phyloP scores from a whole-genome alignment of 2,329 filamentous ascomycete species.

The Cladosporium sp. region DNA sequence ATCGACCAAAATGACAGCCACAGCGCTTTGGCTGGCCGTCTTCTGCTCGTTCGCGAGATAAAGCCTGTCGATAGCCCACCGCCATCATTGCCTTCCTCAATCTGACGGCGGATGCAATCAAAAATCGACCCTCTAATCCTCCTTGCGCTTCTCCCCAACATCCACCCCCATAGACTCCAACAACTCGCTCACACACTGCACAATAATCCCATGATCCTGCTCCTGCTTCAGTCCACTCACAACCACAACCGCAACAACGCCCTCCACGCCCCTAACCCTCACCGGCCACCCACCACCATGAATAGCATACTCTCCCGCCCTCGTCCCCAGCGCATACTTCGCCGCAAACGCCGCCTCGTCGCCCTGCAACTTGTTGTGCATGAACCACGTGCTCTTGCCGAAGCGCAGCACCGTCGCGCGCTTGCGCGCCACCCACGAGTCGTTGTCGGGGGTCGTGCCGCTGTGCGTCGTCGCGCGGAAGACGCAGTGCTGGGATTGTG shows the following conservation, averaged over 20 bases:
- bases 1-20: neutral
- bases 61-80: neutral
- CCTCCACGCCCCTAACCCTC: constrained; percentile 71
- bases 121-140: constrained; percentile 32
- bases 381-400: constrained; percentile 69
- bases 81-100: neutral
- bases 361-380: constrained; percentile 66
- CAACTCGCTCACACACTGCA: constrained; percentile 66
- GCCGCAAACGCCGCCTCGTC: constrained; percentile 66
- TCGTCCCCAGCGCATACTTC: constrained; percentile 63
- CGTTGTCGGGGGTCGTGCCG: constrained; percentile 66
- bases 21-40: neutral
- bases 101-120: neutral
- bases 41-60: neutral
- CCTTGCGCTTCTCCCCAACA: constrained; percentile 39
- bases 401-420: constrained; percentile 71
- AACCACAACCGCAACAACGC: constrained; percentile 72
- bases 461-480: constrained; percentile 70
- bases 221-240: constrained; percentile 76
- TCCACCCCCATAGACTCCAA: constrained; percentile 39
- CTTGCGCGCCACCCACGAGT: constrained; percentile 65
- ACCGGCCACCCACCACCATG: constrained; percentile 78
- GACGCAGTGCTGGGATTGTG: constrained; percentile 53
- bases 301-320: constrained; percentile 67
- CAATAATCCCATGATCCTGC: constrained; percentile 75